These are phyloP conservation scores for Daldinia vernicosa DNA, from an alignment of 495 filamentous ascomycete genomes.

Conservation along the genomic window DNA sequence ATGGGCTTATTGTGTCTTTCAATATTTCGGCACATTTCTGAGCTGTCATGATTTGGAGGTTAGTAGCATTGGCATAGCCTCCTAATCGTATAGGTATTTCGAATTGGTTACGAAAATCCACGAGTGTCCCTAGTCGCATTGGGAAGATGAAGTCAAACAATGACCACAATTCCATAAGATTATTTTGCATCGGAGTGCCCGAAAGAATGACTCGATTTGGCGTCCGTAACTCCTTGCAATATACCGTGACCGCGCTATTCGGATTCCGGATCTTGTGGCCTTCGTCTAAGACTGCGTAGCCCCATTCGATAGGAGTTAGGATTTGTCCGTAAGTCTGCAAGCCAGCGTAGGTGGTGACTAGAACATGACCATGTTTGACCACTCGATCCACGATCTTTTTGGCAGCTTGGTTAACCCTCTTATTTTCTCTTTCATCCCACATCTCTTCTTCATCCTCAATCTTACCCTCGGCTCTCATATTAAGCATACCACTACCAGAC, in stretches of 20 bases:
- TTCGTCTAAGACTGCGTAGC: conserved; percentile 93
- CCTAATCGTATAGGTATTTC: conserved; percentile 91
- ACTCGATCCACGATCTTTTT: conserved; percentile 84
- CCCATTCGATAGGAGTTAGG: conserved; percentile 85
- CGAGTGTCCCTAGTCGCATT: conserved; percentile 90
- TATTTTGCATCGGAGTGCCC: conserved; percentile 98
- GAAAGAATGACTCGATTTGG: conserved; percentile 91
- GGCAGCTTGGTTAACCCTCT: conserved; percentile 66
- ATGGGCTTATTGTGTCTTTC: conserved; percentile 90
- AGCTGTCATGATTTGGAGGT: conserved; percentile 90
- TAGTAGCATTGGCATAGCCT: conserved; percentile 92
- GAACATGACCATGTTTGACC: conserved; percentile 84
- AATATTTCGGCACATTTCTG: conserved; percentile 88
- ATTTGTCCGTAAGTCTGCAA: conserved; percentile 85
- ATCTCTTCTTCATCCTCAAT: conserved; percentile 73
- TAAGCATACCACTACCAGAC: conserved; percentile 95
- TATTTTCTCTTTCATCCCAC: conserved; percentile 55
- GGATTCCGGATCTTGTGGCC: conserved; percentile 98
- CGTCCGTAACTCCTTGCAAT: conserved; percentile 90
- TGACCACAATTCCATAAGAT: conserved; percentile 95
- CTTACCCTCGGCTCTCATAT: conserved; percentile 71
- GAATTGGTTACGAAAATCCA: conserved; percentile 87
- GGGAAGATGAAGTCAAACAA: conserved; percentile 96
- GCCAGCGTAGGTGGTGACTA: conserved; percentile 94
- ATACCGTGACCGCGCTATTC: conserved; percentile 88